Evolutionary conservation across 2,329 filamentous ascomycete genomes (phyloP), one percentile per base, ranked within the genome.

Genomic region (Biscogniauxia mediterranea): DNA sequence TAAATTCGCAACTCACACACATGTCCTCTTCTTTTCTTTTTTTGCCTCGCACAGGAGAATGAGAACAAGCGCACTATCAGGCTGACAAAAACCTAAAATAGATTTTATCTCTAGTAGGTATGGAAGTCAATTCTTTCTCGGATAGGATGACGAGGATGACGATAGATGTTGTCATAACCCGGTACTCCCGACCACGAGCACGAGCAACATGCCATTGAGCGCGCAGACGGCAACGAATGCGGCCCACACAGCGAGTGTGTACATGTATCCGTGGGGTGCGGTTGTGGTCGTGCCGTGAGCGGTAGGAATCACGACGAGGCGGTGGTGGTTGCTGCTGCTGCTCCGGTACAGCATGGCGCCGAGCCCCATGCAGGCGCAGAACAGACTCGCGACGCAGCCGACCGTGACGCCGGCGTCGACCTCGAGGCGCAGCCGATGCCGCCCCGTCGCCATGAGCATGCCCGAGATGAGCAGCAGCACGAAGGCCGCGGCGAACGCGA

Each of bases 361-460:
- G 6, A 91, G 78, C 0, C 82, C 89, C 13, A 83, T 78, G 54
- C 86, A 84, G 0, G 85, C 85, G 68, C 87, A 87, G 62, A 87
- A 81, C 50, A 93, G 73, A 64, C 88, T 90, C 28, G 85, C 80
- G 32, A 90, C 81, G 17, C 89, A 86, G 9, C 89, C 90, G 50
- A 91, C 80, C 1, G 90, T 81, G 1, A 91, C 89, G 8, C 88
- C 90, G 0, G 85, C 85, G 68, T 93, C 89, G 3, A 94, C 91
- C 73, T 91, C 86, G n/a, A 86, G 80, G 4, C 84, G 81, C 66
- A 89, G 80, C 72, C 85, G 89, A 71, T 86, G 88, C 54, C 85
- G 82, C 8, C 90, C 90, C 0, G 91, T 91, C 15, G 80, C 77
- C 32, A 90, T 85, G 46, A 95, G 82, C 9, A 89, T 80, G 46